Base-by-base conservation (phyloP, 2,329 filamentous ascomycete species). In the Ascochyta clinopodiicola region DNA sequence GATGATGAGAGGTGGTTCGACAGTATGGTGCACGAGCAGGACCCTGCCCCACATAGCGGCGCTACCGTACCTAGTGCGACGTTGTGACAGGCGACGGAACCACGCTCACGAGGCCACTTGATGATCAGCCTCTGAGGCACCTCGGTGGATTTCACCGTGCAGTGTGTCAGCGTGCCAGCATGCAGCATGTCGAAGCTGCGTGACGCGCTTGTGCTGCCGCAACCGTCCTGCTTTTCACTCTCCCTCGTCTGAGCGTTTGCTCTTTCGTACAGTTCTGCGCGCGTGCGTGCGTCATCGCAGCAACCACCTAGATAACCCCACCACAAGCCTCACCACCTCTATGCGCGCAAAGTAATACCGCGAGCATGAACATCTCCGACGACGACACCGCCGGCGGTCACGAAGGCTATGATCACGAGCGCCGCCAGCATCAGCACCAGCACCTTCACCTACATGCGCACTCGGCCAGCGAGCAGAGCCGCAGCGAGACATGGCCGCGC, bases 301-400 rank as follows among this genome's bases (percentile, higher is more conserved):
- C 40, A 35, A 21, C 45, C 13, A 22, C 17, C 21, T 47, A 51
- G 52, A 51, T 51, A 51, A 51, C 52, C 47, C 42, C 52, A 34
- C 46, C 13, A 37, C 24, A 13, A 6, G 21, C 46, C 42, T 43
- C 36, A 31, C 40, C 29, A 35, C 46, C 42, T 22, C 21, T 31
- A 51, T 60, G 36, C 40, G 31, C 40, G 31, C 42, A 38, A 17
- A 52, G 40, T 45, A 43, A 44, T 35, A 25, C 43, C 22, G 32
- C 51, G 47, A 59, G 45, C 42, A 65, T 65, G 63, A 58, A 67
- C 37, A 34, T 58, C 44, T 49, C 58, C 49, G 53, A 62, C 54
- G 51, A 61, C 54, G 51, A 61, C 38, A 42, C 60, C 36, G 36
- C 54, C 25, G 54, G 61, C 29, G 58, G 56, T 38, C 59, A 57